Evolutionary conservation across 169 alveolate species (phyloP), one percentile per base, ranked within the genome.

Genomic region (Eimeria tenella): DNA sequence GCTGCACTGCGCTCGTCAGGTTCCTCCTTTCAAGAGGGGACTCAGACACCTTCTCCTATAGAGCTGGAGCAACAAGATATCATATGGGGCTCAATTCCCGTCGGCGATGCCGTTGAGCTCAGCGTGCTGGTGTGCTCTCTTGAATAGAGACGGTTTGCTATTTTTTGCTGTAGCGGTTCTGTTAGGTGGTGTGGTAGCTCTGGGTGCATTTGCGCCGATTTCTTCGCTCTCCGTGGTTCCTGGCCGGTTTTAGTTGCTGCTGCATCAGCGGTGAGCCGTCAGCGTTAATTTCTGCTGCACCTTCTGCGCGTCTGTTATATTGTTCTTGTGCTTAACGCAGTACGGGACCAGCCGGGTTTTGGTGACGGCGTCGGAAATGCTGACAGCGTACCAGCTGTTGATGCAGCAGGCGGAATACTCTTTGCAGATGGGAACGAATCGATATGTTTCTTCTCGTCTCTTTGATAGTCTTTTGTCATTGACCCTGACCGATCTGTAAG

Each of bases 351-450:
- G 88, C 53, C 52, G 56, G 50, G 88, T 79, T 5, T 79, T 79
- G 71, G 56, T 79, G 52, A 53, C 71, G 1, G 88, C 88, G 19
- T 50, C 52, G 11, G 88, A 79, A 21, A 55, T 79, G 71, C 88
- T 79, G 53, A 79, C 88, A n/a, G 88, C 88, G 42, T 79, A 79
- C 56, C 88, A 79, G 88, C 88, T 79, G 42, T n/a, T 79, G 70
- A 79, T 79, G 88, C 88, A 79, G 71, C 88, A 79, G 23, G 88
- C 88, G 21, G 88, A 79, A 19, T 79, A 79, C 52, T 79, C 88
- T 5, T 42, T 19, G 17, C 88, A 79, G 31, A 15, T 79, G 53
- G 71, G 53, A 5, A n/a, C 63, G 4, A 79, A 50, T 21, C 88
- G 88, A 5, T 79, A 5, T 25, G 13, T 79, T 4, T 55, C 65